phyloP scores from a whole-genome alignment of 2,329 filamentous ascomycete species.

The Fusarium nurragi region DNA sequence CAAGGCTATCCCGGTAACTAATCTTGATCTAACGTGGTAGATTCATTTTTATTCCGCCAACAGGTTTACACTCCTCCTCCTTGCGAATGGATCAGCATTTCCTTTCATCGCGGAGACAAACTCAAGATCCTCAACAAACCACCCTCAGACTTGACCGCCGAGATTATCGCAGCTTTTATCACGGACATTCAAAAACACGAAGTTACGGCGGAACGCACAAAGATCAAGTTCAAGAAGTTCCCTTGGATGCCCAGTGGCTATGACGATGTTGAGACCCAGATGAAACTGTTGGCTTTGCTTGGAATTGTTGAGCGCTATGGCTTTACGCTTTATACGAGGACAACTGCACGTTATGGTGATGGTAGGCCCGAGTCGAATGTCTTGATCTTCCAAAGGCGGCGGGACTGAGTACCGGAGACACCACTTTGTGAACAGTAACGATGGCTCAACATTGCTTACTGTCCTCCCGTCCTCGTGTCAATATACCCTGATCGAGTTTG shows the following conservation, averaged over 20 bases:
- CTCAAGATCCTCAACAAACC: slow-evolving; percentile 22
- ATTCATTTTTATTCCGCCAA: slow-evolving; percentile 19
- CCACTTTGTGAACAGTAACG: not conserved
- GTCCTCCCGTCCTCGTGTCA: too few relatives aligned
- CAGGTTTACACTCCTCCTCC: not conserved
- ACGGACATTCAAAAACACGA: slow-evolving; percentile 11
- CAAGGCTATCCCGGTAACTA: accelerated
- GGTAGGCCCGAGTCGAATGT: slow-evolving; percentile 9
- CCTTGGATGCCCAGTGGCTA: not conserved
- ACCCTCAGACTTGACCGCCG: not conserved
- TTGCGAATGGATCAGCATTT: slow-evolving; percentile 17
- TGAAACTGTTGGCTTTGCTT: slow-evolving; percentile 15
- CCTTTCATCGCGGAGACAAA: slow-evolving; percentile 24
- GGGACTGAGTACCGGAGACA: not conserved
- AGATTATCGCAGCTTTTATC: not conserved
- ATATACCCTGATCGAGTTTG: too few relatives aligned
- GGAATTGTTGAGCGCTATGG: slow-evolving; percentile 15
- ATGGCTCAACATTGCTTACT: too few relatives aligned
- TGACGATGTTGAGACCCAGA: not conserved
- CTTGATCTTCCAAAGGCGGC: slow-evolving; percentile 16
- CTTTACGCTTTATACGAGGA: slow-evolving; percentile 2
- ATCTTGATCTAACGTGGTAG: not conserved
- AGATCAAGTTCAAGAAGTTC: slow-evolving; percentile 17
- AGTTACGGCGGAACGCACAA: not conserved
- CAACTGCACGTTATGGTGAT: not conserved